Base-by-base conservation (phyloP, 257 asterid species). In the Solanum rostratum region DNA sequence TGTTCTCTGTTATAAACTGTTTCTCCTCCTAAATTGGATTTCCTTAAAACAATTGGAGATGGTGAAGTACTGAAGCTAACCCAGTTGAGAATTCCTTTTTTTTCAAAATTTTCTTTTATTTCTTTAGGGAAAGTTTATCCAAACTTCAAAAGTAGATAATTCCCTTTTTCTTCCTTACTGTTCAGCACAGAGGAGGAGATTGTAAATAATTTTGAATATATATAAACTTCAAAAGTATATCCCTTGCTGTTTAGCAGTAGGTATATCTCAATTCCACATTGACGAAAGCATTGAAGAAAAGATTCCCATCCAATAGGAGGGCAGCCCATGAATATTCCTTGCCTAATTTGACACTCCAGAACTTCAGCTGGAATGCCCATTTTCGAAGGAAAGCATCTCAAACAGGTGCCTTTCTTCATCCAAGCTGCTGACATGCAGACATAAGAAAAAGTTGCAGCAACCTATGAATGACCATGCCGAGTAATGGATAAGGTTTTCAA, bases 351-450 rank as follows among this genome's bases (percentile, higher is more conserved):
- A 86, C 91, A 90, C 89, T 90, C 93, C 81, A 86, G 49, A 52
- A 71, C 83, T 73, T 79, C 81, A 52, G 50, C 22, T 55, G 83
- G 70, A 83, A 83, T 13, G 27, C 87, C 84, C 60, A 10, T 65
- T 59, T 79, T 43, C 55, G 86, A 91, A 92, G 95, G 83, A 91
- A 93, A 89, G 96, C 70, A 91, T 92, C 88, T 83, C 59, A 18
- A 10, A 78, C 82, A 62, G 71, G 43, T 82, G 78, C 78, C 84
- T 60, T 82, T 82, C 84, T 82, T 82, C 74, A 82, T 18, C 78
- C 59, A 43, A 74, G 54, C 82, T 14, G 66, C 68, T 59, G 84
- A 74, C 86, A 39, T n/a, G 55, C 43, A 5, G 46, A 82, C 74
- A 62, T 49, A 43, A 53, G 54, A 37, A 79, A 53, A 53, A 16